A percentile compares a stretch with the other conserved stretches of the same genome.
Conservation (phyloP, 2,329 filamentous ascomycete species). For the Verticillium nonalfalfae region DNA sequence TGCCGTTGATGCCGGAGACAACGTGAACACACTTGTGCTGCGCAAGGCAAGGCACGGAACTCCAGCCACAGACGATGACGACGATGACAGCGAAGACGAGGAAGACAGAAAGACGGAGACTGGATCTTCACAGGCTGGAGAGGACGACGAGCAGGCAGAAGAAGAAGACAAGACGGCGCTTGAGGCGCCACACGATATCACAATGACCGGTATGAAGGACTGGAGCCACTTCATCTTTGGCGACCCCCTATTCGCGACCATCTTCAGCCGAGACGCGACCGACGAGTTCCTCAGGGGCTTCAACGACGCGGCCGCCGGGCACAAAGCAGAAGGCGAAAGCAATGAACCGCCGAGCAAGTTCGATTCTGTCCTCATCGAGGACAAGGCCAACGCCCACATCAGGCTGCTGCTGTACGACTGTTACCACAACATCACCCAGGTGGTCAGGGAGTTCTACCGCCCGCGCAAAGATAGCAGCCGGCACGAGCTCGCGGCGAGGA, state of each 20-base stretch:
- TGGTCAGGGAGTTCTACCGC: conserved; percentile 51
- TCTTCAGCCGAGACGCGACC: conserved; percentile 38
- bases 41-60: not conserved
- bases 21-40: conserved; percentile 41
- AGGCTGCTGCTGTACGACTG: conserved; percentile 51
- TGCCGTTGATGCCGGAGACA: conserved; percentile 44
- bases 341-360: not conserved
- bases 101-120: conserved; percentile 1
- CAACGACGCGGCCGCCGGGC: conserved; percentile 13
- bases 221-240: conserved; percentile 56
- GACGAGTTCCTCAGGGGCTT: conserved; percentile 43
- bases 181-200: not conserved
- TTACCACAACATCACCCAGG: conserved; percentile 45
- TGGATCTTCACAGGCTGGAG: not conserved
- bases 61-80: not conserved
- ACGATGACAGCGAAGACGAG: not conserved
- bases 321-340: conserved; percentile 1
- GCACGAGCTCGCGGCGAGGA: conserved; percentile 46
- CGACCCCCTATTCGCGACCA: conserved; percentile 47
- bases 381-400: conserved; percentile 32
- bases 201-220: conserved; percentile 32
- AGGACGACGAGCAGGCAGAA: conserved; percentile 5
- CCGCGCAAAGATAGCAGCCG: conserved; percentile 39
- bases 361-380: conserved; percentile 29
- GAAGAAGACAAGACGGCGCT: not conserved